Conservation (phyloP, 371 early-diverging fungal genomes). For the Blastocladiella emersonii region DNA sequence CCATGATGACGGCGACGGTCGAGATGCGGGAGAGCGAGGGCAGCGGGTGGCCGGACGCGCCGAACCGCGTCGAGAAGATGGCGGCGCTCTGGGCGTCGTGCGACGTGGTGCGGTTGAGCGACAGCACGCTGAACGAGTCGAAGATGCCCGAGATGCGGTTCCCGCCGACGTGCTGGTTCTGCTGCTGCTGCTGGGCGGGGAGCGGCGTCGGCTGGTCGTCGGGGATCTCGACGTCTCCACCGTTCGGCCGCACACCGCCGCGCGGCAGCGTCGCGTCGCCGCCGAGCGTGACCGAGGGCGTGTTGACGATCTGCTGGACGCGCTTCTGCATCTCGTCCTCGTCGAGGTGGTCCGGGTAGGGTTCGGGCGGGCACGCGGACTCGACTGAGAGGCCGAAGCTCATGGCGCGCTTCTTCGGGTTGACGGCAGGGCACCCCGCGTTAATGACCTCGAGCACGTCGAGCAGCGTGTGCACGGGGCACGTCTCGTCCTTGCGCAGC, state of each 20-base stretch:
- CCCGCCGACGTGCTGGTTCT: no score
- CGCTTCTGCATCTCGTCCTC: background rate
- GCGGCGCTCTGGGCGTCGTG: background rate
- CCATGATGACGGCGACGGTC: background rate
- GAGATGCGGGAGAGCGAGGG: background rate
- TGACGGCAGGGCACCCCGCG: background rate
- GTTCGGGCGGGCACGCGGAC: background rate
- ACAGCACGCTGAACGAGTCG: background rate
- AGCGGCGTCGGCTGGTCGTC: no score
- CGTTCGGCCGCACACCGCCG: no score
- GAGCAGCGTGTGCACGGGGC: background rate
- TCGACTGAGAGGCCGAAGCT: background rate
- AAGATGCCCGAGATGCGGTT: no score
- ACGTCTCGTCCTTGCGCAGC: background rate
- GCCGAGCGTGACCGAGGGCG: background rate
- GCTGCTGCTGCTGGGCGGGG: background rate
- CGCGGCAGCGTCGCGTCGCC: background rate
- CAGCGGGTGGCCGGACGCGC: background rate
- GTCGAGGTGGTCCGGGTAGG: background rate
- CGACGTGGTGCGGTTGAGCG: background rate
- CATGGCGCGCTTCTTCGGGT: background rate
- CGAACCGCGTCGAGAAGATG: background rate
- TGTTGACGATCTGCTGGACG: background rate
- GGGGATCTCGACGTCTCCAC: no score
- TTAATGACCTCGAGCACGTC: background rate